These are phyloP conservation scores for Suhomyces wounanorum DNA, from an alignment of 1,139 yeast genomes.

Conservation along the genomic window DNA sequence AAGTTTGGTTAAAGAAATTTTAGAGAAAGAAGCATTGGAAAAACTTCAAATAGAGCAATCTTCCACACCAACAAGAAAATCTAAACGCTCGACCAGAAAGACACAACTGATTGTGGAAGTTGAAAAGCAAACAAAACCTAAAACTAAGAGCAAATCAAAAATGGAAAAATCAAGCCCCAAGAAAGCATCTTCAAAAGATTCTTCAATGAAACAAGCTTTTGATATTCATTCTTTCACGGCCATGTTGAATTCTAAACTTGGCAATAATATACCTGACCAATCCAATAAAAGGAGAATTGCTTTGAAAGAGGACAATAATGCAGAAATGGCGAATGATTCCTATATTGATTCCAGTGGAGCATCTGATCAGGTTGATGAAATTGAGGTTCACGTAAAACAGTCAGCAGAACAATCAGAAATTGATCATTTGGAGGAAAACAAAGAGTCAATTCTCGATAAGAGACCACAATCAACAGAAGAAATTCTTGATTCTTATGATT, in stretches of 20 bases:
- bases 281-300: background rate
- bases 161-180: slow-evolving; percentile 6
- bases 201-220: slow-evolving; percentile 15
- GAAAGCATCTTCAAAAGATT: background rate
- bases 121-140: slow-evolving; percentile 6
- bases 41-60: background rate
- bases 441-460: no score
- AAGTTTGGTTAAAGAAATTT: slow-evolving; percentile 6
- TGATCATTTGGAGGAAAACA: no score
- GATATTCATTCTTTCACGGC: slow-evolving; percentile 35
- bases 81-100: background rate
- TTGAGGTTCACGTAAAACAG: no score
- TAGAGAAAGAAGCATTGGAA: slow-evolving; percentile 7
- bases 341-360: no score
- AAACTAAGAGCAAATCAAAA: slow-evolving; percentile 9
- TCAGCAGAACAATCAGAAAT: no score
- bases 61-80: slow-evolving; percentile 3
- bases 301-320: background rate
- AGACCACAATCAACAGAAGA: no score
- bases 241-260: slow-evolving; percentile 26
- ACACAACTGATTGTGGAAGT: background rate
- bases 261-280: slow-evolving; percentile 11
- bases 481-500: background rate
- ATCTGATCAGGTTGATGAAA: no score
- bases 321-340: no score